phyloP scores from a whole-genome alignment of 2,329 filamentous ascomycete genomes.

The Dothidotthia symphoricarpi region DNA sequence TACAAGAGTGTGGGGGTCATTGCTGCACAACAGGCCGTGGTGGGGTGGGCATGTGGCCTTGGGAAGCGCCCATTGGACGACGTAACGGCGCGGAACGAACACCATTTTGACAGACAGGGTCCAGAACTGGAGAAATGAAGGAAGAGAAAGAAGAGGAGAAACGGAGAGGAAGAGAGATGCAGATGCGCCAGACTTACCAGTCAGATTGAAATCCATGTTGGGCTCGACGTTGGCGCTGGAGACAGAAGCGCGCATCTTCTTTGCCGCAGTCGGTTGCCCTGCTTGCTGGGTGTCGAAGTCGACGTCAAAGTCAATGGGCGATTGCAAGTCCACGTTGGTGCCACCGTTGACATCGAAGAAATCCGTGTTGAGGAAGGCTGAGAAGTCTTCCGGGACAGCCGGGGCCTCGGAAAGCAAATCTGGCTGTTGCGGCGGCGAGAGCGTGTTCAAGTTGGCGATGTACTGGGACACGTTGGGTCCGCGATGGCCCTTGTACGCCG shows the following conservation, averaged over 20 bases:
- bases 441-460: conserved; percentile 77
- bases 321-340: conserved; percentile 25
- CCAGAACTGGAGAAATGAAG: conserved; percentile 9
- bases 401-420: conserved; percentile 41
- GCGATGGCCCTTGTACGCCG: conserved; percentile 71
- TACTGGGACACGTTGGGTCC: conserved; percentile 88
- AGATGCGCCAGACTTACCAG: conserved; percentile 28
- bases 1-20: conserved; percentile 27
- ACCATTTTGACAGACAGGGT: conserved; percentile 11
- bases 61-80: conserved; percentile 23
- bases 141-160: conserved; percentile 8
- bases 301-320: conserved; percentile 30
- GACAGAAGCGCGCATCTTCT: conserved; percentile 13
- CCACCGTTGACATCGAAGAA: conserved; percentile 66
- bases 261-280: conserved; percentile 13
- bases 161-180: neutral
- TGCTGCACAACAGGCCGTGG: conserved; percentile 25
- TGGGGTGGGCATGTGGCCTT: conserved; percentile 27
- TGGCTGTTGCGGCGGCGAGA: conserved; percentile 46
- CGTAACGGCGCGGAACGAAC: conserved; percentile 12
- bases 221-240: conserved; percentile 18
- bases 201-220: conserved; percentile 38
- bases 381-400: conserved; percentile 47
- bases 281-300: conserved; percentile 26
- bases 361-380: conserved; percentile 57